Evolutionary conservation across 805 yeast species (phyloP), one percentile per base, ranked within the genome.

Genomic region (Cyberlindnera veronae): DNA sequence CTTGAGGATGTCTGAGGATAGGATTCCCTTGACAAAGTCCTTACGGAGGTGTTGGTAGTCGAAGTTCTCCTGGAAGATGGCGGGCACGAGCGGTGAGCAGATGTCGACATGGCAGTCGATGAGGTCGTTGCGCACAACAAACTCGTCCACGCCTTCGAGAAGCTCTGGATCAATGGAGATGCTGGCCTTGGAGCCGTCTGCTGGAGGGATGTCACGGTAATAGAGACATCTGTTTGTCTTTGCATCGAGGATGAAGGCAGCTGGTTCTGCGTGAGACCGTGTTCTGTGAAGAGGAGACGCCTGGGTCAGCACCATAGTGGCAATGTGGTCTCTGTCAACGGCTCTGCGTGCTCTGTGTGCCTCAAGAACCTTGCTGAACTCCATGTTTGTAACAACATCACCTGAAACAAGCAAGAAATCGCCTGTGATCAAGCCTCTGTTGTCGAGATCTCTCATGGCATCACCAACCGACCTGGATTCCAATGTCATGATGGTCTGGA

Each of bases 31-130:
- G 22, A 91, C 85, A 57, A 91, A 93, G 64, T 93, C 98, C 26
- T 76, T 71, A 61, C 99, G 76, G 47, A 91, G 68, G 38, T 77
- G 69, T 62, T 91, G 96, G 61, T 90, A 93, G 66, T 93, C 99
- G 55, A 93, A 93, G 62, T 93, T 91, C 57, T 93, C 99, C 54
- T 88, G 95, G 67, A 91, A 93, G 45, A 91, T 82, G 13, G 95
- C 93, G 1, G 97, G 97, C 10, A 93, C 96, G 50, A 82, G 88
- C 2, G 95, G 88, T 6, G 97, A 74, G 63, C 99, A 93, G 45
- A 93, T 88, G 64, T 93, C 99, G 40, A 93, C 89, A 60, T 85
- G 93, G 61, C 99, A 93, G 67, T 93, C 99, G 44, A 93, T 90
- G 48, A 93, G 74, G 62, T 93, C 98, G 61, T 93, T 93, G 58